These are phyloP conservation scores for Microbotryomycetes sp. DNA, from an alignment of 1,284 basidiomycete genomes.

Conservation along the genomic window DNA sequence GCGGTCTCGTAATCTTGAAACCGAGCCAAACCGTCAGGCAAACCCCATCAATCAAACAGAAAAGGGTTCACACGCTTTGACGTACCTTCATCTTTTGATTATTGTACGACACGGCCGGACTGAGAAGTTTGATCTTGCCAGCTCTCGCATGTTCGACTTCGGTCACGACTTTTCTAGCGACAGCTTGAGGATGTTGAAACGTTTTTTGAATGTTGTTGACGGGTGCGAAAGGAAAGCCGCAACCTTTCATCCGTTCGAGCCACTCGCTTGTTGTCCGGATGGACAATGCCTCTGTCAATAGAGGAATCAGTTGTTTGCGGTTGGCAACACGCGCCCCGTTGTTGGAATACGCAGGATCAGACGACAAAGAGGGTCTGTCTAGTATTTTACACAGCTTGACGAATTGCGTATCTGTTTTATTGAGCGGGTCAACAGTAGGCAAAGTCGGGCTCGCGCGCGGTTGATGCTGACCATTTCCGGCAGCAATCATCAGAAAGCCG, in stretches of 20 bases:
- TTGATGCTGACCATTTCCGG: slow-evolving; percentile 64
- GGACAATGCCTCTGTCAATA: slow-evolving; percentile 59
- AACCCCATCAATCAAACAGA: not conserved
- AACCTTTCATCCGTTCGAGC: slow-evolving; percentile 62
- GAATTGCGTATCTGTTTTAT: slow-evolving; percentile 51
- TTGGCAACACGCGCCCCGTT: slow-evolving; percentile 72
- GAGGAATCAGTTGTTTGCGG: slow-evolving; percentile 60
- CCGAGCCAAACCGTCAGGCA: too few species aligned
- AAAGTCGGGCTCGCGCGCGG: slow-evolving; percentile 25
- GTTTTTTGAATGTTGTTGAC: slow-evolving; percentile 89
- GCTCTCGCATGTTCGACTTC: slow-evolving; percentile 49
- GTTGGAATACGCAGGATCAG: slow-evolving; percentile 58
- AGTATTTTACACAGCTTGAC: slow-evolving; percentile 54
- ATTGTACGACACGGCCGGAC: slow-evolving; percentile 80
- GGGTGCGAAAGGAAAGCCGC: slow-evolving; percentile 84
- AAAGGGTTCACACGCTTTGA: not conserved
- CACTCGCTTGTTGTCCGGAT: slow-evolving; percentile 59
- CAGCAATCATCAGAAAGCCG: slow-evolving; percentile 88
- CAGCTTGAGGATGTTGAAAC: slow-evolving; percentile 81
- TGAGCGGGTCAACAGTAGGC: slow-evolving; percentile 3
- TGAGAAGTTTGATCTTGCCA: slow-evolving; percentile 72
- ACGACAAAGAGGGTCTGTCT: slow-evolving; percentile 51
- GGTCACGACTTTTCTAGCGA: slow-evolving; percentile 55
- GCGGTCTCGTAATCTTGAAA: slow-evolving; percentile 63
- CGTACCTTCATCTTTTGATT: slow-evolving; percentile 53